These are phyloP conservation scores for Fragilaria radians DNA, from an alignment of 108 stramenopile genomes.

Conservation along the genomic window DNA sequence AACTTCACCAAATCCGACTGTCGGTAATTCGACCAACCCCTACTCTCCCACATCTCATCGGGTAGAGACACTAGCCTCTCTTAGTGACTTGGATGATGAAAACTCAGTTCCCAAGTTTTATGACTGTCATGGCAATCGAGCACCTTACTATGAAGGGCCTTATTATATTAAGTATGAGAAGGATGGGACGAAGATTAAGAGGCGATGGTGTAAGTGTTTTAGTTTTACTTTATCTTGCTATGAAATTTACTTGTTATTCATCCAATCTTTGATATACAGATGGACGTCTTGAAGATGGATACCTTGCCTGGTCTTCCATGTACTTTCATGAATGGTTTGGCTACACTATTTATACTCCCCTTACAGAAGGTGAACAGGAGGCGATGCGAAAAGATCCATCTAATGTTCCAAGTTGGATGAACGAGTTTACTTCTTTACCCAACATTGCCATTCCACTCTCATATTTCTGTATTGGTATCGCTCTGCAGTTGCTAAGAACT, in stretches of 20 bases:
- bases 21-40: neutral
- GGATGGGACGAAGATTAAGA: slow-evolving; percentile 13
- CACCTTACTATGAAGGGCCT: slow-evolving; percentile 22
- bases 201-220: slow-evolving; percentile 26
- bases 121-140: slow-evolving; percentile 12
- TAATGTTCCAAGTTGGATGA: slow-evolving; percentile 18
- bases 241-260: too few relatives aligned
- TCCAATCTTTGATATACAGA: slow-evolving; percentile 3
- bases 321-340: slow-evolving; percentile 25
- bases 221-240: too few relatives aligned
- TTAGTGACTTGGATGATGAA: neutral
- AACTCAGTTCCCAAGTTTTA: neutral
- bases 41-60: neutral
- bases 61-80: neutral
- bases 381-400: slow-evolving; percentile 1
- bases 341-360: slow-evolving; percentile 18
- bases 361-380: slow-evolving; percentile 7
- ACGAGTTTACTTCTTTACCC: slow-evolving; percentile 17
- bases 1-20: neutral
- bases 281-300: slow-evolving; percentile 27
- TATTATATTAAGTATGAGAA: slow-evolving; percentile 11
- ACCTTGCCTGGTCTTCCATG: slow-evolving; percentile 25
- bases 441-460: slow-evolving; percentile 29
- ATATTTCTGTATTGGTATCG: slow-evolving; percentile 30
- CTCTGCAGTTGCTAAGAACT: slow-evolving; percentile 22